These are phyloP conservation scores for Syzygium aromaticum DNA, from an alignment of 345 rosid species.

Conservation along the genomic window DNA sequence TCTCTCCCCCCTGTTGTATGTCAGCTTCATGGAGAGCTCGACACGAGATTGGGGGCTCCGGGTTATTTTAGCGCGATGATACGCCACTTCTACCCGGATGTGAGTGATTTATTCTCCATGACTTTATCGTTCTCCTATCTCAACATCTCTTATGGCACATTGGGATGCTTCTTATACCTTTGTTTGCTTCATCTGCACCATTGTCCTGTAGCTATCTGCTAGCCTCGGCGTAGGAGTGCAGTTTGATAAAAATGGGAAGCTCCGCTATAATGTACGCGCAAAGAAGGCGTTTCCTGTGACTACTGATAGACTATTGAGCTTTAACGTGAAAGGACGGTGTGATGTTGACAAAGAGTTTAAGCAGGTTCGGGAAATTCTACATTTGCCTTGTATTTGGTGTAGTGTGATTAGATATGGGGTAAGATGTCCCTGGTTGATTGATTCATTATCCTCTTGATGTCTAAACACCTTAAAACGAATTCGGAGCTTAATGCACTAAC, in stretches of 20 bases:
- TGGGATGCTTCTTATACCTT: background rate
- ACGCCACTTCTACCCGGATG: constrained; percentile 59
- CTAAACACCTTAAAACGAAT: background rate
- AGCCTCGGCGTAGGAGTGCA: constrained; percentile 69
- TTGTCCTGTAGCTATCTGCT: constrained; percentile 32
- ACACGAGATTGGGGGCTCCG: constrained; percentile 66
- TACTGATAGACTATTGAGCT: constrained; percentile 33
- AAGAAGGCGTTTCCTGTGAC: constrained; percentile 67
- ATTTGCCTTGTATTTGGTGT: background rate
- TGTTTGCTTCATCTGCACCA: background rate
- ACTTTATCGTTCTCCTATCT: background rate
- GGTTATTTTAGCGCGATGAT: constrained; percentile 54
- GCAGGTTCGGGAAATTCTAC: constrained; percentile 30
- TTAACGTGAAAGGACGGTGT: constrained; percentile 67
- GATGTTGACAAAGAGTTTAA: constrained; percentile 64
- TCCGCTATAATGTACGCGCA: constrained; percentile 53
- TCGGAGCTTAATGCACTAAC: background rate
- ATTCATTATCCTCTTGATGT: background rate
- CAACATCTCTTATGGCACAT: background rate
- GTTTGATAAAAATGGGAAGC: constrained; percentile 59
- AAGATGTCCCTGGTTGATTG: background rate
- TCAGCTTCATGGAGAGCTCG: constrained; percentile 87
- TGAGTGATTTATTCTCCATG: constrained; percentile 8
- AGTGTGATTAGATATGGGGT: background rate
- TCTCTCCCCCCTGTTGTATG: background rate